Base-by-base conservation (phyloP, 1,139 yeast species). In the Zygosaccharomyces sapae region DNA sequence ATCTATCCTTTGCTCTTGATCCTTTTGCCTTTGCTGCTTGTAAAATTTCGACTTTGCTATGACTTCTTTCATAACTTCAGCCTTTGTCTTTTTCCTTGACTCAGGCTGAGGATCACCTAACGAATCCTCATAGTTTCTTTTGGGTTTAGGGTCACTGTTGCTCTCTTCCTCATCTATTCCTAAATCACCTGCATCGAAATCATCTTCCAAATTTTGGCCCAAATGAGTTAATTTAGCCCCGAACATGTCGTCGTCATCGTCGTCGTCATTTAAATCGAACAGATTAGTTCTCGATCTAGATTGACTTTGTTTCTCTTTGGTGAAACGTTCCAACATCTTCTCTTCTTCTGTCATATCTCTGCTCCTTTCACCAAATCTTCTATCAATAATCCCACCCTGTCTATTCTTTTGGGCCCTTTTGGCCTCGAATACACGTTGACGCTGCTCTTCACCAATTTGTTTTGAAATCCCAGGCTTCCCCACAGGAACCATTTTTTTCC, bases 21-120 rank as follows among this genome's bases (percentile, higher is more conserved):
- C 79, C 61, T 76, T 72, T 68, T 94, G 97, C 61, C 98, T 80
- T 68, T 89, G 95, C 43, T 83, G 83, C 64, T 89, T 92, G 69
- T 90, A 80, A 65, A 81, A 80, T 65, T 94, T 94, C 8, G 97
- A 88, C 68, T 94, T 94, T 37, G 97, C 96, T 54, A 94, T 92
- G 47, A 94, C 80, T 67, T 94, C 99, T 59, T 87, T 83, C 98
- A 94, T 92, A 36, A 94, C 95, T 66, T 94, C 98, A 38, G 88
- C 86, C 64, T 92, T 90, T 27, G 92, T 79, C 70, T 89, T 94
- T 66, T 85, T 87, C 51, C 81, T 77, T 27, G 73, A 72, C 0
- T 76, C 76, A 4, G 65, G 74, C 1, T 59, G 66, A 5, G 61
- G 67, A 7, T 72, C 77, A 38, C 69, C 77, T 40, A 70, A 74